Conservation (phyloP, 225 moss, liverwort and hornwort genomes). For the Bryoerythrophyllum caledonicum region DNA sequence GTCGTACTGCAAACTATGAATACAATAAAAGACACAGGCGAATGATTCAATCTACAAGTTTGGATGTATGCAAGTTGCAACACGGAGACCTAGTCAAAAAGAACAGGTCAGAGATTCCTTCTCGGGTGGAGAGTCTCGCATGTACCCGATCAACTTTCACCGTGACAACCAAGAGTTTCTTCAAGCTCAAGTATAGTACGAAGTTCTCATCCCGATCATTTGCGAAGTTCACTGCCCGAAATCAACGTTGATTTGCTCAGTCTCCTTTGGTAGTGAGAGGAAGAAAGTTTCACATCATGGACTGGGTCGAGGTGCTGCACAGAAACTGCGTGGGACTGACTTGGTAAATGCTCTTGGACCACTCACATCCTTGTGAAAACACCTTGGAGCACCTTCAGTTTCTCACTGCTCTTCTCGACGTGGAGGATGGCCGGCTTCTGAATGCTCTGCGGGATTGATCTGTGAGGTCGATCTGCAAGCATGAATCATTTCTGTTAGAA, state of each 20-base stretch:
- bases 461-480: not conserved
- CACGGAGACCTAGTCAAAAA: not conserved
- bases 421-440: not conserved
- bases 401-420: not conserved
- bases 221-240: no score
- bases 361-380: slow-evolving; percentile 11
- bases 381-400: no score
- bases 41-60: not conserved
- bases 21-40: not conserved
- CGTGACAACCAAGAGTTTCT: not conserved
- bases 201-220: not conserved
- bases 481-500: not conserved
- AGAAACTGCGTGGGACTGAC: not conserved
- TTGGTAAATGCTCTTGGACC: not conserved
- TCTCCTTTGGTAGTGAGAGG: not conserved
- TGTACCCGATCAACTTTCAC: no score
- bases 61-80: not conserved
- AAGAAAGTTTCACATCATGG: not conserved
- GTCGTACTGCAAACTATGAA: not conserved
- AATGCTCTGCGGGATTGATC: not conserved
- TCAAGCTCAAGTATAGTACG: not conserved
- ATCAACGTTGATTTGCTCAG: not conserved
- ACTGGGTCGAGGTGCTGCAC: not conserved
- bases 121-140: not conserved
- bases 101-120: not conserved